Base-by-base conservation (phyloP, 805 yeast species). In the Suhomyces sp. region DNA sequence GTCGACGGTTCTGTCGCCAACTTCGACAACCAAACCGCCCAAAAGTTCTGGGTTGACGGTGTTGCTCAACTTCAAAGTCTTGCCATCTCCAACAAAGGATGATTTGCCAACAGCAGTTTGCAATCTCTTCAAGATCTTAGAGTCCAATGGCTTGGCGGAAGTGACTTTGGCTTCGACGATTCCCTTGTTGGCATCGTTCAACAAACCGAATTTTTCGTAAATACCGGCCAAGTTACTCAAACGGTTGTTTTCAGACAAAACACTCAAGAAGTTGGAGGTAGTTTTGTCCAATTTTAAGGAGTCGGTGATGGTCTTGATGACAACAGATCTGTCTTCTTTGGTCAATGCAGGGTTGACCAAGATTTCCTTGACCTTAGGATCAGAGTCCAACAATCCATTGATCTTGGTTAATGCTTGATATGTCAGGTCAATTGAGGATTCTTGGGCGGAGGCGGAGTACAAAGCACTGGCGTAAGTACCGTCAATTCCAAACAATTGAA, bases 391-490 rank as follows among this genome's bases (percentile, higher is more conserved):
- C 57, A 85, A 73, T 40, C 76, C 66, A 64, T 77, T 68, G 61
- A 94, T 71, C 58, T 81, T 72, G 60, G 70, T 70, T 64, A 94
- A 83, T 41, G 92, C 83, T 65, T 78, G 77, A 62, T 80, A 79
- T 51, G 92, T 85, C 57, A 84, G 73, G 52, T 85, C 93, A 61
- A 91, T 76, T 8, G 89, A 78, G 33, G 96, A 82, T 61, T 83
- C 84, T 79, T 89, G 86, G 60, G 86, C 86, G 52, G 98, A 86
- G 20, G 98, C 97, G 50, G 92, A 79, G 83, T 85, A 93, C 64
- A 94, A 82, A 47, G 99, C 97, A 53, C 90, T 82, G 62, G 98
- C 99, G 74, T 93, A 93, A 59, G 98, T 91, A 68, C 98, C 99
- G 62, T 92, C 97, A 61, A 93, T 77, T 58, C 98, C 98, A 66